Evolutionary conservation across 495 filamentous ascomycete genomes (phyloP), one percentile per base, ranked within the genome.

Genomic region (Niebla homalea): DNA sequence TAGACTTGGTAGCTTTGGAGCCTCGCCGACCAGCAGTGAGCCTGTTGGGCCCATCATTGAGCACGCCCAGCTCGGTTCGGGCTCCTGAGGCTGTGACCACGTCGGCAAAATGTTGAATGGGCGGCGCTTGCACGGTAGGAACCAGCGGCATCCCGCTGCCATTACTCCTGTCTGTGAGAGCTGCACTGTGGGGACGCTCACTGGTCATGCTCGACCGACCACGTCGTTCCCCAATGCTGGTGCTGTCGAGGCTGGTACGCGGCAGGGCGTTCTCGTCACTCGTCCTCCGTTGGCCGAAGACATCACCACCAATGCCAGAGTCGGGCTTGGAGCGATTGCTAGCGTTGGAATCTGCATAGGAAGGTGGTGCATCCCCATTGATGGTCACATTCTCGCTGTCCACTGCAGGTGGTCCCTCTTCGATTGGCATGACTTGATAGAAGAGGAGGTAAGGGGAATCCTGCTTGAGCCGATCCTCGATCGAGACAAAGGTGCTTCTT

Each of bases 391-490:
- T 71, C 25, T 67, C 68, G 29, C 74, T 58, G 39, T 74, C 74
- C 14, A 75, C 75, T 46, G 72, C 67, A 1, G 73, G 64, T 6
- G 76, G 68, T 43, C 85, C 79, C 41, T 84, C 83, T 25, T 84
- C 77, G 53, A 93, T 84, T 0, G 90, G 92, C 35, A 88, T 73
- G 36, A 96, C 89, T 62, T 95, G 90, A 58, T 94, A 98, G 65
- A 96, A 95, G 0, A 98, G 68, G 2, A 98, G 75, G 57, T 98
- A 98, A 4, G 92, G 90, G 53, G 84, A 89, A 60, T 95, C 90
- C n/a, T 81, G 74, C 48, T 76, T 79, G 46, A 96, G 64, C 2
- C 78, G 70, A 50, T 85, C 70, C 44, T 87, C 81, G 48, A 92
- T 84, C 55, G 94, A 83, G 37, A 95, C 79, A 36, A 80, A 67